Base-by-base conservation (phyloP, 805 yeast species). In the Candida patagonica region DNA sequence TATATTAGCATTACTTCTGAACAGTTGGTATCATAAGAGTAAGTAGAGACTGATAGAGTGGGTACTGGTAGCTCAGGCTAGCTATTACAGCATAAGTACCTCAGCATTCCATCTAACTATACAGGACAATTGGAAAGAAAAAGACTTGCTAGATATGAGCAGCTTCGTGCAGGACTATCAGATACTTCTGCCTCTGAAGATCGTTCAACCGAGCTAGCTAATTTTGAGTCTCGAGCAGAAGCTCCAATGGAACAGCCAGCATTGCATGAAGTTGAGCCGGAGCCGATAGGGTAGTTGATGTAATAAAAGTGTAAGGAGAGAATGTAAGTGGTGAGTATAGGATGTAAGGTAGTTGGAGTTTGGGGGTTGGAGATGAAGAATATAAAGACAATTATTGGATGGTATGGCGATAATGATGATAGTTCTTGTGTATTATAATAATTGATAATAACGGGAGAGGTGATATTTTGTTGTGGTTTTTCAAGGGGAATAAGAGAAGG, bases 11-110 rank as follows among this genome's bases (percentile, higher is more conserved):
- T 46, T 63, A 5, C 47, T 44, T 10, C 23, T 58, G 12, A 57
- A 55, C 17, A 51, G 56, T 6, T 44, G 55, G 45, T 62, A 63
- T 41, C 70, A 65, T 46, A 60, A 55, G 26, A 52, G 66, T 51
- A 46, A 24, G 55, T 44, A 19, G 7, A 5, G 5, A 3, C 6
- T 21, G 13, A 31, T 16, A 7, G 21, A 31, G 7, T 6, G 6
- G 21, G n/a, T 17, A 6, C 35, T 16, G 3, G 26, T 22, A 8
- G 35, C n/a, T 5, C 13, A 3, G n/a, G 20, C 25, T 21, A 21
- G 20, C 35, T 19, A 25, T 9, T 25, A 25, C 26, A n/a, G n/a
- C n/a, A n/a, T n/a, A n/a, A n/a, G n/a, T n/a, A n/a, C n/a, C n/a
- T n/a, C n/a, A n/a, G n/a, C n/a, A n/a, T n/a, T n/a, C n/a, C n/a